These are phyloP conservation scores for Cyberlindnera maritima DNA, from an alignment of 805 yeast genomes.

Conservation along the genomic window DNA sequence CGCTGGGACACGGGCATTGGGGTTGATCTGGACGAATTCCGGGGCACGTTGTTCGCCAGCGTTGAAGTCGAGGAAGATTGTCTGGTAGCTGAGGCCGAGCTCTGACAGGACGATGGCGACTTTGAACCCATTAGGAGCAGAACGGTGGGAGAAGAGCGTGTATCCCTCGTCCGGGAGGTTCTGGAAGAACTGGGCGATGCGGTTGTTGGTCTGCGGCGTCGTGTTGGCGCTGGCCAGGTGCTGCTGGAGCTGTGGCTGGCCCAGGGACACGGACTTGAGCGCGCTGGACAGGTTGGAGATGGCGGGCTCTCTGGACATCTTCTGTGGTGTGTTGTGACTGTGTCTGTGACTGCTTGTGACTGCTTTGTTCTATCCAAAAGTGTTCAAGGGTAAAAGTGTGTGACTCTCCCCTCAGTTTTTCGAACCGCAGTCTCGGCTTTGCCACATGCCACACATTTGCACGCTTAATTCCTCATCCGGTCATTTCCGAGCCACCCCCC, in stretches of 20 bases:
- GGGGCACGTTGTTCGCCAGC: slow-evolving; percentile 92
- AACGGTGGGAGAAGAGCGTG: slow-evolving; percentile 78
- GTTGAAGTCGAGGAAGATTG: slow-evolving; percentile 83
- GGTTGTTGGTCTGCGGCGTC: slow-evolving; percentile 42
- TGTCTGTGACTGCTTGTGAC: too few relatives aligned
- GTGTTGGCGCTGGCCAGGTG: slow-evolving; percentile 12
- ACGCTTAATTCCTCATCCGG: background rate
- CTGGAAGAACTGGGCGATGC: slow-evolving; percentile 69
- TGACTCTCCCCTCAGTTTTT: too few relatives aligned
- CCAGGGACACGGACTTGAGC: slow-evolving; percentile 32
- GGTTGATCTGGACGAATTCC: slow-evolving; percentile 89
- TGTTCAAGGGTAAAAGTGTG: background rate
- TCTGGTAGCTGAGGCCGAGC: slow-evolving; percentile 72
- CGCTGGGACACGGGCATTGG: slow-evolving; percentile 95
- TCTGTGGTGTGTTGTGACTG: background rate
- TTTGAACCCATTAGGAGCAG: slow-evolving; percentile 95
- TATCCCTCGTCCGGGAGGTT: slow-evolving; percentile 80
- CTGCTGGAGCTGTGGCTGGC: slow-evolving; percentile 13
- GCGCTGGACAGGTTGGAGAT: slow-evolving; percentile 42
- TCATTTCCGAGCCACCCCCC: too few relatives aligned
- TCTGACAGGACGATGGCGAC: slow-evolving; percentile 89
- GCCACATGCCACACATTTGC: background rate
- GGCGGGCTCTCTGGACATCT: slow-evolving; percentile 22
- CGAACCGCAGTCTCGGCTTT: background rate
- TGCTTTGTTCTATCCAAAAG: too few relatives aligned